phyloP scores from a whole-genome alignment of 2,329 filamentous ascomycete genomes.

The Nannizzia gypsea region DNA sequence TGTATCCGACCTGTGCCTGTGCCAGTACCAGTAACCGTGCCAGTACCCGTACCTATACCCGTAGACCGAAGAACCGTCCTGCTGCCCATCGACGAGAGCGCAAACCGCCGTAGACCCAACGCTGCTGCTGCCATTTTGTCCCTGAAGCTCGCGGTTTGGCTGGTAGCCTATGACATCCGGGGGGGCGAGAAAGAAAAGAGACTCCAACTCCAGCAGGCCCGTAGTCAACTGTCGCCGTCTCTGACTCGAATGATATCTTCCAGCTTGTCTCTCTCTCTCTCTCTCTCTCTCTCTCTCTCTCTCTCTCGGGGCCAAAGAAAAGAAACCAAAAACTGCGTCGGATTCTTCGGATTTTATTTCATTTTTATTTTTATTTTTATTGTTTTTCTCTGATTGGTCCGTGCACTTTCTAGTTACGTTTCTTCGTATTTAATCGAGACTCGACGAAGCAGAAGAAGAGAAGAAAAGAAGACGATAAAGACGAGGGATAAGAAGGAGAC shows the following conservation, averaged over 20 bases:
- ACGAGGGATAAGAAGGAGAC: not conserved
- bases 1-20: conserved; percentile 12
- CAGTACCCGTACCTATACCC: not conserved
- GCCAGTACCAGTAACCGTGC: no score
- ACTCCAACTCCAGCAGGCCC: not conserved
- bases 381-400: not conserved
- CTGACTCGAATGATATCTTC: not conserved
- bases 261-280: not conserved
- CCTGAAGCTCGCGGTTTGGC: not conserved
- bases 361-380: not conserved
- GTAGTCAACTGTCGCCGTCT: no score
- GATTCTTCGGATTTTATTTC: not conserved
- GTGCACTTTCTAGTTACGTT: not conserved
- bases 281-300: no score
- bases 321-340: not conserved
- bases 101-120: not conserved
- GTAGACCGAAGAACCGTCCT: not conserved
- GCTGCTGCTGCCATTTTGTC: not conserved
- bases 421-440: not conserved
- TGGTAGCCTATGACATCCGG: not conserved
- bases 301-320: not conserved
- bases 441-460: not conserved
- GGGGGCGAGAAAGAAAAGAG: no score
- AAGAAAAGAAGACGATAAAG: not conserved
- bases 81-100: not conserved